Evolutionary conservation across 2,329 filamentous ascomycete species (phyloP), one percentile per base, ranked within the genome.

Genomic region (Fusarium pseudograminearum): DNA sequence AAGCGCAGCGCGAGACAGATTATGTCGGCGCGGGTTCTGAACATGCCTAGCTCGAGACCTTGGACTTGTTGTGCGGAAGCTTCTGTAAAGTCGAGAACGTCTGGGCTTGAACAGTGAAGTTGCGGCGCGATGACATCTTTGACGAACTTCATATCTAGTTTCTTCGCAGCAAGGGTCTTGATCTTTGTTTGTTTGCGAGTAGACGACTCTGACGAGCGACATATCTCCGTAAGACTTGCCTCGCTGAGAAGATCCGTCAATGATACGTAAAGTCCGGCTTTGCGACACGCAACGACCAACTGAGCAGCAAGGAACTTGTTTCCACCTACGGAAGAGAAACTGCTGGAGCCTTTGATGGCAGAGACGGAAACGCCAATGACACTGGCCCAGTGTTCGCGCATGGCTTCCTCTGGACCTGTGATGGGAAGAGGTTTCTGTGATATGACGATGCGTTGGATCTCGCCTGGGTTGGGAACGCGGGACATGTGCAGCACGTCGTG

Each of bases 1-100:
- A 85, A 84, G 34, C 80, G 82, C 61, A 88, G 80, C 3, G 83
- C 74, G 5, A 87, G 77, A 69, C 85, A 85, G 68, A 81, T 79
- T 44, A 87, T 76, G 59, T 85, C 83, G 2, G 80, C 83, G 1
- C 80, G 78, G 0, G 76, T 78, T 18, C 76, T 78, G 9, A 84
- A 79, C 76, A 86, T 81, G 9, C 79, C 82, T 2, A 84, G 76
- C 73, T 87, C 85, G 31, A 87, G 80, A 61, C 78, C 81, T 24
- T 80, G 80, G 4, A 84, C 79, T 72, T 87, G 85, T 2, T 83
- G 78, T 1, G 83, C 77, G 0, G 85, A 82, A 1, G 85, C 84
- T 57, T 85, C 83, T 1, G 83, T 78, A 0, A 84, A 80, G 56
- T 87, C 85, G 18, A 82, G 78, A 47, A 87, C 81, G 6, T 81